These are phyloP conservation scores for Phytomonas sp. DNA, from an alignment of 208 protist species.

Conservation along the genomic window DNA sequence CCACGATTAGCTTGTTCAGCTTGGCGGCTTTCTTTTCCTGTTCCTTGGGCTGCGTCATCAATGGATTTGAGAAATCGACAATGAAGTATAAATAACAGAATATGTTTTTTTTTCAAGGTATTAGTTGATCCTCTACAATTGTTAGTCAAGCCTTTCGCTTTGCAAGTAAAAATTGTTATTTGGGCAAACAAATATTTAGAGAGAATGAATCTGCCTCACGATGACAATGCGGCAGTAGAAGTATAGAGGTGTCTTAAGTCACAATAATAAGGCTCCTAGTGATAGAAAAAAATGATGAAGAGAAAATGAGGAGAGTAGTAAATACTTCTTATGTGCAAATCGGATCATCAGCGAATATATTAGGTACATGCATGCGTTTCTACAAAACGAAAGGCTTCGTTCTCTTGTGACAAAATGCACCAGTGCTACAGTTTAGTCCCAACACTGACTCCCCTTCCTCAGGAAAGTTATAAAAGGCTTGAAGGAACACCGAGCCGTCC, in stretches of 20 bases:
- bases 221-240: not conserved
- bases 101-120: conserved; percentile 3
- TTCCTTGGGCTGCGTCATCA: not conserved
- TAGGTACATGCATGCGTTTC: conserved; percentile 3
- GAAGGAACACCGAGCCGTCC: not conserved
- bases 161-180: not conserved
- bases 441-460: not conserved
- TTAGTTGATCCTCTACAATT: not conserved
- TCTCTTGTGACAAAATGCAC: not conserved
- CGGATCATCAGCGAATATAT: not conserved
- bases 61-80: conserved; percentile 3
- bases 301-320: conserved; percentile 8
- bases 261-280: conserved; percentile 1
- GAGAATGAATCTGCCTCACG: not conserved
- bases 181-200: not conserved
- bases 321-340: not conserved
- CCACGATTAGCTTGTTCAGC: conserved; percentile 96
- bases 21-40: conserved; percentile 22
- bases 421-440: not conserved
- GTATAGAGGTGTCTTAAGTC: not conserved
- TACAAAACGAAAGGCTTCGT: not conserved
- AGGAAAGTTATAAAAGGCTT: not conserved
- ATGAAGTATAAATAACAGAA: conserved; percentile 12
- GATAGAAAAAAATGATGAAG: conserved; percentile 13
- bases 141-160: not conserved